phyloP scores from a whole-genome alignment of 2,329 filamentous ascomycete genomes.

The Alternaria burnsii region DNA sequence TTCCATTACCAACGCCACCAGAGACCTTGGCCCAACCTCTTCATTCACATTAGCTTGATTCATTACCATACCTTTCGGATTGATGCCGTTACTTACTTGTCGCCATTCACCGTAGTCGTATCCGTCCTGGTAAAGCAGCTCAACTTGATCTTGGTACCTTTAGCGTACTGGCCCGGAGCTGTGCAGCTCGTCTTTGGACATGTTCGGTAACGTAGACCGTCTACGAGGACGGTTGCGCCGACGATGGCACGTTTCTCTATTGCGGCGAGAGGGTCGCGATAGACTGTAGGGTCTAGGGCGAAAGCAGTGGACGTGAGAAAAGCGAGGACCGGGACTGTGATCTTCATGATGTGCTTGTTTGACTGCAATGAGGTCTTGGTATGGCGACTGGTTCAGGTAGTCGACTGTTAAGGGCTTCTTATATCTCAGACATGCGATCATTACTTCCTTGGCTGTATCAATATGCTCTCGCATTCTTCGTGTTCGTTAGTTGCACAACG shows the following conservation, averaged over 20 bases:
- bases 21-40: conserved; percentile 11
- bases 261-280: neutral
- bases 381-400: neutral
- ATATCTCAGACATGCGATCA: neutral
- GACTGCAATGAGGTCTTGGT: neutral
- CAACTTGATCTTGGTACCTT: conserved; percentile 12
- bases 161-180: conserved; percentile 10
- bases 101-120: conserved; percentile 7
- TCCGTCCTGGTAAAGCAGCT: conserved; percentile 9
- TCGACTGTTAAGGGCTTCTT: neutral
- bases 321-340: neutral
- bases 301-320: neutral
- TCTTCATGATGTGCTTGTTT: neutral
- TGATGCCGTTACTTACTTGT: conserved; percentile 8
- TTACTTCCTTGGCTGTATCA: neutral
- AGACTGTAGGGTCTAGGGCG: neutral
- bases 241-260: conserved; percentile 7
- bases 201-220: conserved; percentile 13
- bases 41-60: neutral
- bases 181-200: conserved; percentile 15
- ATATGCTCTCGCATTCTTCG: neutral
- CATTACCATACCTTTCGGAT: too few relatives aligned
- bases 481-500: neutral
- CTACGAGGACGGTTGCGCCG: conserved; percentile 10
- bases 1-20: neutral